A percentile compares a stretch with the other conserved stretches of the same genome.
Evolutionary conservation across 129 eudicot species (phyloP).

Genomic region (Glebionis coronaria): DNA sequence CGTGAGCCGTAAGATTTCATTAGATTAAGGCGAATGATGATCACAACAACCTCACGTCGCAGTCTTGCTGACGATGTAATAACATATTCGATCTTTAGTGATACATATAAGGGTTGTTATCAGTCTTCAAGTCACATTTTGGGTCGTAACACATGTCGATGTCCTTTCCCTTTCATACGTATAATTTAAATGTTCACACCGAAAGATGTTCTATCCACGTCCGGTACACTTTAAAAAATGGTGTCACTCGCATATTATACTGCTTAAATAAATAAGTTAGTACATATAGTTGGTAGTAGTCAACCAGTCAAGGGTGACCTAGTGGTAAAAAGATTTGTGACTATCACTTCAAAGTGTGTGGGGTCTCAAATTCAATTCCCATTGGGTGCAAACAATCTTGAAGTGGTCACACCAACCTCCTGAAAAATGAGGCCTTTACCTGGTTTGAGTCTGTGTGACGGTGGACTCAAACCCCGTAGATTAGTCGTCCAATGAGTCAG

Average conservation of each 20-base stretch:
- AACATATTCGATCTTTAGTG: neutral
- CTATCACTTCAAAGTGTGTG: too few relatives aligned
- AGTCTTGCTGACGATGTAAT: neutral
- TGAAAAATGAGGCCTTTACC: too few relatives aligned
- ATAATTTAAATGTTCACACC: neutral
- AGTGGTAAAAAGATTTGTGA: too few relatives aligned
- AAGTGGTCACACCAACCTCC: too few relatives aligned
- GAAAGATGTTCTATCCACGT: conserved; percentile 5
- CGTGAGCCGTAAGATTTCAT: too few relatives aligned
- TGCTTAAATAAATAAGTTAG: neutral
- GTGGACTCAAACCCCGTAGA: too few relatives aligned
- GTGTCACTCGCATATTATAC: neutral
- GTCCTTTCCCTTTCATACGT: neutral
- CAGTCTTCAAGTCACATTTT: neutral
- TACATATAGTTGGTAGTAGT: conserved; percentile 3
- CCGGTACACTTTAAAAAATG: neutral
- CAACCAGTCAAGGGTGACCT: neutral
- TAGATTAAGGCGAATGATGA: too few relatives aligned
- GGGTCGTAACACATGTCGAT: neutral
- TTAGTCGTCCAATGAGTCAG: too few relatives aligned
- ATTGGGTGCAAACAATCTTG: too few relatives aligned
- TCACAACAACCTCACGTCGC: neutral
- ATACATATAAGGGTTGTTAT: conserved; percentile 15
- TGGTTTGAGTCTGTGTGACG: too few relatives aligned
- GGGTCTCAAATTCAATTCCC: too few relatives aligned